A percentile compares a stretch with the other conserved stretches of the same genome.
These are phyloP conservation scores for Phaseolus coccineus DNA, from an alignment of 331 rosid genomes.

Conservation along the genomic window DNA sequence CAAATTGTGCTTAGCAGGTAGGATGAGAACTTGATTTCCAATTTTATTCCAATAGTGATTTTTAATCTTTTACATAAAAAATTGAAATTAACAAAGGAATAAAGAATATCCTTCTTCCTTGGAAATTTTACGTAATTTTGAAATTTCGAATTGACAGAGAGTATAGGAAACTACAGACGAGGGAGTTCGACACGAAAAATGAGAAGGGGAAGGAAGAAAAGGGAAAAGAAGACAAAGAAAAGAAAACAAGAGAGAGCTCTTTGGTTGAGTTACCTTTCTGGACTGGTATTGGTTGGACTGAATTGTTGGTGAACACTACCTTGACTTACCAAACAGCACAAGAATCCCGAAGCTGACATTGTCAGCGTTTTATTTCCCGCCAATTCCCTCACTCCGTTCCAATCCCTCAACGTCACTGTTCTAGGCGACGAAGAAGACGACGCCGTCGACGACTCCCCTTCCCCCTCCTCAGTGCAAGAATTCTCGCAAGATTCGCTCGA, in stretches of 20 bases:
- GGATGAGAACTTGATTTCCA: too few relatives aligned
- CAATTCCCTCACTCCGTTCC: slow-evolving; percentile 65
- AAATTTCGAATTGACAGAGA: slow-evolving; percentile 1
- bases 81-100: not conserved
- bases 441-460: slow-evolving; percentile 56
- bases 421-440: slow-evolving; percentile 48
- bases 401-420: slow-evolving; percentile 60
- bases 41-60: not conserved
- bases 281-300: slow-evolving; percentile 31
- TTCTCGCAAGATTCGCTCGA: slow-evolving; percentile 55
- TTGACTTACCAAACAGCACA: slow-evolving; percentile 69
- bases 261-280: slow-evolving; percentile 22
- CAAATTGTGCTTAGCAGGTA: not conserved
- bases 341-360: slow-evolving; percentile 54
- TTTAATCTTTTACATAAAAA: not conserved
- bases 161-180: not conserved
- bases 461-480: slow-evolving; percentile 54
- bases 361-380: slow-evolving; percentile 59
- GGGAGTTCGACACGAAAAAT: not conserved
- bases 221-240: not conserved
- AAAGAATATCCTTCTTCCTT: not conserved
- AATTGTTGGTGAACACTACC: slow-evolving; percentile 36
- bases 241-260: too few relatives aligned
- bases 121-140: not conserved
- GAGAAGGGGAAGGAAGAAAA: not conserved